Percentiles rank a stretch among this genome's conserved stretches.
Conservation (phyloP, 169 alveolate species). For the Plasmodium fragile region DNA sequence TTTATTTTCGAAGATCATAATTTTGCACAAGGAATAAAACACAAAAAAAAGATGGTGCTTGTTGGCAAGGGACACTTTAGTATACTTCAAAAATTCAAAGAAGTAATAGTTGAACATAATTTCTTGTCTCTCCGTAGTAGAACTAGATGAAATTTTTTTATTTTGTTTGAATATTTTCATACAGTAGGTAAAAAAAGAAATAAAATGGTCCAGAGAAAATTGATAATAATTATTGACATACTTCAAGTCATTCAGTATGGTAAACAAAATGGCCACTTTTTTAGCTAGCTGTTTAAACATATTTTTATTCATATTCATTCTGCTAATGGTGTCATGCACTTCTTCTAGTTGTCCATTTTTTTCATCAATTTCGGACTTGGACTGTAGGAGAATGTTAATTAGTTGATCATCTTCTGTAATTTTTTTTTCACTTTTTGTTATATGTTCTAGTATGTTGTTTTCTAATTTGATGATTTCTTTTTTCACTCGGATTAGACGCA, state of each 20-base stretch:
- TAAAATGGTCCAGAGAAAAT: conserved; percentile 51
- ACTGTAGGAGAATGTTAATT: conserved; percentile 63
- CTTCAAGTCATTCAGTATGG: conserved; percentile 64
- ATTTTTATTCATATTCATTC: conserved; percentile 46
- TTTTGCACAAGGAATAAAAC: conserved; percentile 51
- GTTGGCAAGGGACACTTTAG: conserved; percentile 59
- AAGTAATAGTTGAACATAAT: conserved; percentile 39
- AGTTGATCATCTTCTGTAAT: conserved; percentile 72
- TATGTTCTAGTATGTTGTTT: conserved; percentile 56
- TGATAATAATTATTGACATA: conserved; percentile 69
- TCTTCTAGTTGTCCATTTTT: conserved; percentile 62
- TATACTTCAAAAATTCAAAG: conserved; percentile 70
- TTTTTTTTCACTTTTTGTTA: conserved; percentile 65
- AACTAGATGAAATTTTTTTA: conserved; percentile 20
- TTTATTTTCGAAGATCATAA: conserved; percentile 72
- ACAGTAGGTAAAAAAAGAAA: conserved; percentile 28
- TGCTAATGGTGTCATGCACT: conserved; percentile 58
- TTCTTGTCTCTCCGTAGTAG: conserved; percentile 62
- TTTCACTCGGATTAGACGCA: conserved; percentile 45
- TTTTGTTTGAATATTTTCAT: conserved; percentile 24
- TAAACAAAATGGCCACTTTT: conserved; percentile 66
- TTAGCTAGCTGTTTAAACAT: conserved; percentile 63
- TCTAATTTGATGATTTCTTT: conserved; percentile 72
- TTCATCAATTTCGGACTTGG: conserved; percentile 68
- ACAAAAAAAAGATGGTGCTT: conserved; percentile 71